Evolutionary conservation across 768 basidiomycete species (phyloP).

Genomic region (Leucosporidium yakuticum): DNA sequence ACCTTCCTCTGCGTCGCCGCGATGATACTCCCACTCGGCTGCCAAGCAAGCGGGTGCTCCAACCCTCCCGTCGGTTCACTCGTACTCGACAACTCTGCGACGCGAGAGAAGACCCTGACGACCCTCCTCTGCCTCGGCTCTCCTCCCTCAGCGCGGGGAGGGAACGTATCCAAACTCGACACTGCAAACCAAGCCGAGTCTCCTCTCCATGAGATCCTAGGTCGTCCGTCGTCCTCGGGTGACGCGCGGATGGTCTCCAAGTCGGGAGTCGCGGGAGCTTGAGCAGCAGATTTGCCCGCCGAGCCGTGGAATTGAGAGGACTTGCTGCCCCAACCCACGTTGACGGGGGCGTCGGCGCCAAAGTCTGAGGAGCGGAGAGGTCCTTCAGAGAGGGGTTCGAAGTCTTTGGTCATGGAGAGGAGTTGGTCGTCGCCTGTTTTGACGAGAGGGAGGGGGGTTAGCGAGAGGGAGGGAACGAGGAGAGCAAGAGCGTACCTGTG

Average conservation of each 20-base stretch:
- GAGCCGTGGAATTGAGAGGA: constrained; percentile 97
- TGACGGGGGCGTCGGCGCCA: constrained; percentile 84
- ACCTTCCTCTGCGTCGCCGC: constrained; percentile 73
- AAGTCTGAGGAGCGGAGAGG: constrained; percentile 67
- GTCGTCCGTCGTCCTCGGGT: constrained; percentile 63
- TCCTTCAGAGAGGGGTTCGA: constrained; percentile 79
- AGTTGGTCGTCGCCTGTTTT: constrained; percentile 64
- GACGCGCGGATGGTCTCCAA: constrained; percentile 49
- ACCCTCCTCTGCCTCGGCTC: constrained; percentile 49
- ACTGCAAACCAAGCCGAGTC: constrained; percentile 85
- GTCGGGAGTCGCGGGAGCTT: constrained; percentile 43
- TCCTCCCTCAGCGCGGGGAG: constrained; percentile 16
- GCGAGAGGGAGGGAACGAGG: too few relatives aligned
- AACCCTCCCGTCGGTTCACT: constrained; percentile 76
- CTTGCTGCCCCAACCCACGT: constrained; percentile 97
- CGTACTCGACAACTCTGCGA: constrained; percentile 70
- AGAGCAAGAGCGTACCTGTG: constrained; percentile 55
- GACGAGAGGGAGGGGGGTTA: not conserved
- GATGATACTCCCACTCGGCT: constrained; percentile 81
- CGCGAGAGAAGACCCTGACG: constrained; percentile 68
- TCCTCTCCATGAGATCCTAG: constrained; percentile 86
- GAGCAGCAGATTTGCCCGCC: constrained; percentile 75
- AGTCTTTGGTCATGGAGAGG: constrained; percentile 78
- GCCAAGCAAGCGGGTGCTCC: constrained; percentile 73
- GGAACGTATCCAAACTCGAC: constrained; percentile 58